Base-by-base conservation (phyloP, 2,329 filamentous ascomycete genomes). In the Hypoxylon sp. region DNA sequence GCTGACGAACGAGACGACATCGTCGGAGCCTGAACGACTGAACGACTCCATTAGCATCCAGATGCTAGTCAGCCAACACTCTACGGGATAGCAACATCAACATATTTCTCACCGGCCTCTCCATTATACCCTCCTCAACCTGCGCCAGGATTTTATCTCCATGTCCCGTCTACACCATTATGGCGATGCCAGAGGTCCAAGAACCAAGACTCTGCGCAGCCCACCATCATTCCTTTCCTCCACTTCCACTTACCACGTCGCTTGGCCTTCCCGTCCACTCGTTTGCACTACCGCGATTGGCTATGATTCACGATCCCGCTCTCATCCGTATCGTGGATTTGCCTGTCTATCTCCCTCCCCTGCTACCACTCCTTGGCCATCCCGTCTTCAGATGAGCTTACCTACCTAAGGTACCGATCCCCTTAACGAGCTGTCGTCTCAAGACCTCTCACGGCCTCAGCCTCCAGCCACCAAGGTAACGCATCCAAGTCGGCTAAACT, bases 1-100 rank as follows among this genome's bases (percentile, higher is more conserved):
- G 72, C 72, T 72, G 71, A 73, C 71, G 72, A 74, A 77, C 75
- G 74, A 76, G 75, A 76, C 72, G 67, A 71, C 59, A 59, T 67
- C 52, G 57, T 64, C 64, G 58, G 57, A 64, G 56, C 32, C 32
- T 4, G 24, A 26, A 26, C 24, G 24, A 26, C 13, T 37, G 30
- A 34, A 34, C 15, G 32, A 37, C 11, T n/a, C 32, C 15, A 37
- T 34, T 8, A 34, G 15, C 37, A 39, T 19, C 37, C 15, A 39
- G n/a, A n/a, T n/a, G n/a, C n/a, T n/a, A n/a, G 24, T 26, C 24
- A n/a, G 15, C 7, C 6, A 4, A 34, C 34, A 20, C 13, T n/a
- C 46, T 30, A 24, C 32, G 10, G 37, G 43, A 32, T 10, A 56
- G 54, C 60, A 60, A 61, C 60, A 48, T 46, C 41, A 39, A 60